Evolutionary conservation across 1,139 yeast genomes (phyloP), one percentile per base, ranked within the genome.

Genomic region (Kodamaea plutei): DNA sequence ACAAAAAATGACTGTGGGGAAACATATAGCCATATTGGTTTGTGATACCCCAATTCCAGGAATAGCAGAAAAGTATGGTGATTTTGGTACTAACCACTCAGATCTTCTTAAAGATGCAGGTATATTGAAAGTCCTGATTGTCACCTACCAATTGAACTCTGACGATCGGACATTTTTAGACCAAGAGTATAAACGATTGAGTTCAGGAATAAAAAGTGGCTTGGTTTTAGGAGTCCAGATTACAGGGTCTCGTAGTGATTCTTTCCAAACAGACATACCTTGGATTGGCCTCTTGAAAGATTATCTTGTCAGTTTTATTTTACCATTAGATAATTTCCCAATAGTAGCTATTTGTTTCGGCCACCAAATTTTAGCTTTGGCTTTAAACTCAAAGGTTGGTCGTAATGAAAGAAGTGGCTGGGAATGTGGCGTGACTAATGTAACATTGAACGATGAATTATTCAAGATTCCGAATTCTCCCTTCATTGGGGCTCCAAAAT

Each of bases 301-400:
- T 11, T 81, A 65, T 44, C 41, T 77, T 20, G 49, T 54, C 19
- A 39, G 40, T 22, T 48, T 38, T 31, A 51, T 53, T 25, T 61
- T 58, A 43, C 14, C 17, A 11, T 8, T 10, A 4, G 39, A 37
- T 3, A 37, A 46, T 40, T 47, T 66, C 31, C 82, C 82, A 1
- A 41, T 76, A 3, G 67, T 72, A 3, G 89, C 93, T 1, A 64
- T 87, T 23, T 88, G 96, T 52, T 87, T 84, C 52, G 96, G 96
- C 3, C 96, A 87, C 53, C 96, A 88, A 51, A 64, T 85, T 12
- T 54, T 84, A 16, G 81, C 79, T 2, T 67, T 79, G 36, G 76
- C 81, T 5, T 56, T 84, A 28, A 91, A 87, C 2, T 69, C 76
- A 23, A 57, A 58, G 29, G 81, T 82, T 4, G 76, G 62, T 5